Evolutionary conservation across 768 basidiomycete species (phyloP).

Genomic region (Rhizopogon vinicolor): DNA sequence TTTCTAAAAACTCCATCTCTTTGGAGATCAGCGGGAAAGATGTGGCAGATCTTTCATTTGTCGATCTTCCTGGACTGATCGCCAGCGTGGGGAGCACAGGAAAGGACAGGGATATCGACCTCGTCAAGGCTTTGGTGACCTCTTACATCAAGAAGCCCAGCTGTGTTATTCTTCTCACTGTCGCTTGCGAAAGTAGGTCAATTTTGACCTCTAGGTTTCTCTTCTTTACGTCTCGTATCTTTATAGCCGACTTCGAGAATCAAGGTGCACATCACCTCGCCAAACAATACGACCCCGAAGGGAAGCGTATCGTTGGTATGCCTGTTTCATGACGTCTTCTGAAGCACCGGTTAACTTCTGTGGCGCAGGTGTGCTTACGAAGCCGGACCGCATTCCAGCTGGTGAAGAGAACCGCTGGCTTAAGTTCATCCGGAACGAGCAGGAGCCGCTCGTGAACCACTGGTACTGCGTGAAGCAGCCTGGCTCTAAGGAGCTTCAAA

Average conservation of each 20-base stretch:
- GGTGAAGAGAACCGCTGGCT: slow-evolving; percentile 44
- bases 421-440: slow-evolving; percentile 49
- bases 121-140: slow-evolving; percentile 54
- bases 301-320: slow-evolving; percentile 67
- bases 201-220: neutral
- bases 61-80: slow-evolving; percentile 62
- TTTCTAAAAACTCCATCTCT: slow-evolving; percentile 55
- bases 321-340: slow-evolving; percentile 42
- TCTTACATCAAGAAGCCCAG: slow-evolving; percentile 62
- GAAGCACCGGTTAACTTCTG: slow-evolving; percentile 25
- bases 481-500: slow-evolving; percentile 17
- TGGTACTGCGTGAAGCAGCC: slow-evolving; percentile 41
- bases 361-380: slow-evolving; percentile 61
- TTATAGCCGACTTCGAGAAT: slow-evolving; percentile 75
- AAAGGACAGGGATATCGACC: slow-evolving; percentile 50
- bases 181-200: slow-evolving; percentile 37
- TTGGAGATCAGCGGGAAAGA: slow-evolving; percentile 55
- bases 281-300: slow-evolving; percentile 53
- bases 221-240: slow-evolving; percentile 19
- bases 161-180: slow-evolving; percentile 65
- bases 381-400: slow-evolving; percentile 53
- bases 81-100: slow-evolving; percentile 48
- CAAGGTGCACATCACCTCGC: slow-evolving; percentile 70
- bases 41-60: slow-evolving; percentile 61
- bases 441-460: slow-evolving; percentile 22